Evolutionary conservation across 192 early-diverging fungal species (phyloP).

Genomic region (Coemansia sp.): DNA sequence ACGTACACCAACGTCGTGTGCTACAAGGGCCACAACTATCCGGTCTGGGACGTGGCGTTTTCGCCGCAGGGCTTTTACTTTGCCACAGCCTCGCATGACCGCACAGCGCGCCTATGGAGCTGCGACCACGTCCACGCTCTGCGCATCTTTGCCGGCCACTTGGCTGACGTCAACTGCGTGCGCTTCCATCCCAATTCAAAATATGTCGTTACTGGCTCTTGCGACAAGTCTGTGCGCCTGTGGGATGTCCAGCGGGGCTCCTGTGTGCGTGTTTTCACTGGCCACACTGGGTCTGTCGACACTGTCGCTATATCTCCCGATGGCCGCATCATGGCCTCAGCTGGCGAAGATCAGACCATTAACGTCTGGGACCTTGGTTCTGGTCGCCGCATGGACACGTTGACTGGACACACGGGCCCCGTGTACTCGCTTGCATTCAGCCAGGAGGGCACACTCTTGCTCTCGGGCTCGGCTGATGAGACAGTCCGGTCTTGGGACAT

Average conservation of each 20-base stretch:
- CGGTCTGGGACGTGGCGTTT: slow-evolving; percentile 95
- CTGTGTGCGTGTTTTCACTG: slow-evolving; percentile 87
- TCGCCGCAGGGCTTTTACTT: slow-evolving; percentile 92
- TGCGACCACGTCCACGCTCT: slow-evolving; percentile 94
- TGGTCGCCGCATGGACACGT: slow-evolving; percentile 75
- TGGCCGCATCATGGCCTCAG: slow-evolving; percentile 86
- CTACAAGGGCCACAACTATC: slow-evolving; percentile 96
- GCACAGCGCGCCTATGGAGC: slow-evolving; percentile 94
- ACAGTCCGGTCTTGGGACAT: slow-evolving; percentile 92
- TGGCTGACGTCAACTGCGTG: slow-evolving; percentile 93
- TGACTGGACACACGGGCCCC: slow-evolving; percentile 81
- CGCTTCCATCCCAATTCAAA: slow-evolving; percentile 96
- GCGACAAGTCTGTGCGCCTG: slow-evolving; percentile 82
- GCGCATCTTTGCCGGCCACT: slow-evolving; percentile 96
- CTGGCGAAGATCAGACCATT: slow-evolving; percentile 66
- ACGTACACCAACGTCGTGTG: slow-evolving; percentile 88
- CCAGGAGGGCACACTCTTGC: slow-evolving; percentile 72
- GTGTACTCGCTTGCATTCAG: slow-evolving; percentile 88
- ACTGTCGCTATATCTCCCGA: slow-evolving; percentile 89
- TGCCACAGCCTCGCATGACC: slow-evolving; percentile 92
- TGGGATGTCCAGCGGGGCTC: slow-evolving; percentile 93
- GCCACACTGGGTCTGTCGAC: slow-evolving; percentile 79
- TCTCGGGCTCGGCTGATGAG: slow-evolving; percentile 83
- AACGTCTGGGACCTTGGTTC: slow-evolving; percentile 90
- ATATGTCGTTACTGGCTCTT: slow-evolving; percentile 90